These are phyloP conservation scores for Ocimum tenuiflorum DNA, from an alignment of 257 asterid species.

Conservation along the genomic window DNA sequence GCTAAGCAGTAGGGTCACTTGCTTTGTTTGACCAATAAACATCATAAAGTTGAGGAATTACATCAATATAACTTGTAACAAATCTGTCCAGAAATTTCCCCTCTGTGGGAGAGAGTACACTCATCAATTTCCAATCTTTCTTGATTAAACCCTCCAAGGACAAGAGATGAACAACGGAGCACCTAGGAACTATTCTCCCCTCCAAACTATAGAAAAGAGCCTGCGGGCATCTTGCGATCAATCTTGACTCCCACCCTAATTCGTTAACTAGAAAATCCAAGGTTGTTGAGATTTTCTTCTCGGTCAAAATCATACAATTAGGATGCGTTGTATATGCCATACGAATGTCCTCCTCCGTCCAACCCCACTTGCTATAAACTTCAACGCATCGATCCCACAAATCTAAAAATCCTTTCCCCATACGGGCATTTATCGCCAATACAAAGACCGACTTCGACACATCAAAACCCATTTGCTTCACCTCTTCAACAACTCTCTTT, in stretches of 20 bases:
- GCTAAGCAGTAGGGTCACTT: background rate
- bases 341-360: slow-evolving; percentile 24
- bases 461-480: slow-evolving; percentile 20
- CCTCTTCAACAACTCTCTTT: slow-evolving; percentile 10
- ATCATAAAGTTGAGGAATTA: slow-evolving; percentile 20
- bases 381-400: slow-evolving; percentile 7
- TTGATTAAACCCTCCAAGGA: slow-evolving; percentile 23
- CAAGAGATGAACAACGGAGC: slow-evolving; percentile 26
- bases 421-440: slow-evolving; percentile 5
- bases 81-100: slow-evolving; percentile 22
- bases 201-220: slow-evolving; percentile 18
- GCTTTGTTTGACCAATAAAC: slow-evolving; percentile 6
- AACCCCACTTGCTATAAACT: slow-evolving; percentile 26
- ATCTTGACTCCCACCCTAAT: slow-evolving; percentile 17
- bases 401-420: background rate
- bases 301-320: slow-evolving; percentile 22
- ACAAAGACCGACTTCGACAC: slow-evolving; percentile 18
- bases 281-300: slow-evolving; percentile 14
- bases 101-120: background rate
- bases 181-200: slow-evolving; percentile 30
- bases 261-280: slow-evolving; percentile 21
- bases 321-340: slow-evolving; percentile 25
- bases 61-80: slow-evolving; percentile 6
- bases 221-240: slow-evolving; percentile 3
- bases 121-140: slow-evolving; percentile 10